phyloP scores from a whole-genome alignment of 208 protist genomes.

The Leishmania turanica region DNA sequence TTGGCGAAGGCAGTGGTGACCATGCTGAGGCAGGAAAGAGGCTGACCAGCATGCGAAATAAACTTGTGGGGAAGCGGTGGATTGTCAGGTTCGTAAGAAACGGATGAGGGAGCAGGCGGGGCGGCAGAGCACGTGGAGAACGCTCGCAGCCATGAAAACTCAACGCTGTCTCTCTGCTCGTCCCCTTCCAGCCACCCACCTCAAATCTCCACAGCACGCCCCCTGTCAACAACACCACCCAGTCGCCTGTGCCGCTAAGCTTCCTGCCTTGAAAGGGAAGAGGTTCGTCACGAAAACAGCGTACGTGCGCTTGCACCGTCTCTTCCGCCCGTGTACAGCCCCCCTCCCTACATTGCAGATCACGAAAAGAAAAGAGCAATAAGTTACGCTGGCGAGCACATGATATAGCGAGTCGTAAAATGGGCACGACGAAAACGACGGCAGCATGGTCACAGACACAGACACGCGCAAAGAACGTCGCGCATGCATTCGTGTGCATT shows the following conservation, averaged over 20 bases:
- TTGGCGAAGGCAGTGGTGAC: not conserved
- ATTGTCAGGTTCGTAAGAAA: not conserved
- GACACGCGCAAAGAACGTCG: not conserved
- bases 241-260: not conserved
- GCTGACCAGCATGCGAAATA: not conserved
- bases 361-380: not conserved
- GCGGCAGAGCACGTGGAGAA: not conserved
- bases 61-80: not conserved
- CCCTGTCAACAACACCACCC: not conserved
- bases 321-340: not conserved
- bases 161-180: not conserved
- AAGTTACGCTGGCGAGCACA: not conserved
- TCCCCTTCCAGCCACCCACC: not conserved
- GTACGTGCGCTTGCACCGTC: not conserved
- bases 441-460: not conserved
- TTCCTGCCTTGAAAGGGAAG: not conserved
- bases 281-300: not conserved
- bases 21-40: not conserved
- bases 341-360: not conserved
- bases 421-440: slow-evolving; percentile 13
- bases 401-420: slow-evolving; percentile 16
- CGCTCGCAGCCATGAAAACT: not conserved
- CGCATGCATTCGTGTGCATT: not conserved
- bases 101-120: not conserved
- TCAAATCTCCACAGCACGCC: not conserved